Evolutionary conservation across 2,329 filamentous ascomycete genomes (phyloP).

Genomic region (Akanthomyces uredinophilus): DNA sequence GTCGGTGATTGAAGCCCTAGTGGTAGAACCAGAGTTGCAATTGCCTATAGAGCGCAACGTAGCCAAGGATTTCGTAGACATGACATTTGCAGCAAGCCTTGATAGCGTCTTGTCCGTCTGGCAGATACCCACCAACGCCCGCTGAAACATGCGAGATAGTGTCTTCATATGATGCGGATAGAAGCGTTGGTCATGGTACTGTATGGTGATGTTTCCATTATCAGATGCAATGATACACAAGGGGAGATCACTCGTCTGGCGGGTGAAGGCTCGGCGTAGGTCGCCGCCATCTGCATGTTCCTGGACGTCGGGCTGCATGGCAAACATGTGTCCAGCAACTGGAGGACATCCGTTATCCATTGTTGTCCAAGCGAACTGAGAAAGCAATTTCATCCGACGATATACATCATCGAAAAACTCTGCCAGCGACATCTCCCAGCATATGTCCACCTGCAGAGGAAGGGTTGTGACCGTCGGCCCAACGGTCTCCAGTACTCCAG

Average conservation of each 20-base stretch:
- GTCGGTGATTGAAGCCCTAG: not conserved
- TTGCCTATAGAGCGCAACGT: not conserved
- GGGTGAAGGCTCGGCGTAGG: not conserved
- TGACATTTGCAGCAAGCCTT: not conserved
- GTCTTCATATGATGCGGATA: not conserved
- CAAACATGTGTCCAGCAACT: not conserved
- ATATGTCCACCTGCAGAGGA: conserved; percentile 21
- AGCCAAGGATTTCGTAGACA: not conserved
- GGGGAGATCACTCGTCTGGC: not conserved
- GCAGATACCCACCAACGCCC: not conserved
- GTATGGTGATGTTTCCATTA: not conserved
- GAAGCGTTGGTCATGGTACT: not conserved
- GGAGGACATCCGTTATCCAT: conserved; percentile 15
- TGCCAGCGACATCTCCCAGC: conserved; percentile 14
- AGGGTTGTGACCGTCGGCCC: conserved; percentile 32
- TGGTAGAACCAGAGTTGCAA: not conserved
- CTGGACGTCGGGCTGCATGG: not conserved
- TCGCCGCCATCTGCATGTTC: not conserved
- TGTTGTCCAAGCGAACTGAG: conserved; percentile 17
- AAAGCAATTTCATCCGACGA: conserved; percentile 2
- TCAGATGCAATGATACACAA: not conserved
- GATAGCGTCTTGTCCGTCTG: not conserved
- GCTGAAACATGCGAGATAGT: not conserved
- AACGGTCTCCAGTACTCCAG: conserved; percentile 23
- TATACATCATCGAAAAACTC: conserved; percentile 17